phyloP scores from a whole-genome alignment of 2,329 filamentous ascomycete genomes.

The Sporothrix brasiliensis region DNA sequence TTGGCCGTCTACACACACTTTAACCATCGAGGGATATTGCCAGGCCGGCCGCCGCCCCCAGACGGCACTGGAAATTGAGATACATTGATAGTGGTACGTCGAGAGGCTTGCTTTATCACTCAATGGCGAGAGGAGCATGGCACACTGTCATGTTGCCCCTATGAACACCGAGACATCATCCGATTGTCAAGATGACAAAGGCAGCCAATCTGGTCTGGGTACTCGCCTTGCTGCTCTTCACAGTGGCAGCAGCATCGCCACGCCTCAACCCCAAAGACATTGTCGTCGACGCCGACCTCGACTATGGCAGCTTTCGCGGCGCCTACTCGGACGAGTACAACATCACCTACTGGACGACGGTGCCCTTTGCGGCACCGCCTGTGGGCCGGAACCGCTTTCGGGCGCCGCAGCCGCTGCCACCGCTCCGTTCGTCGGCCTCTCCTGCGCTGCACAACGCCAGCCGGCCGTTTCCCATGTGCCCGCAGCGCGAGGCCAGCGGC shows the following conservation, averaged over 20 bases:
- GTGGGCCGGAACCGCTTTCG: conserved; percentile 61
- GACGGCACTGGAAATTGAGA: no score
- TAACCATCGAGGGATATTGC: no score
- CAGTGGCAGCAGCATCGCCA: background rate
- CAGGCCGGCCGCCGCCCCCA: no score
- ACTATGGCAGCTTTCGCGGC: conserved; percentile 58
- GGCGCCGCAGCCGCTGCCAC: conserved; percentile 58
- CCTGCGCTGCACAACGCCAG: conserved; percentile 53
- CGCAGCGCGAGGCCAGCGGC: conserved; percentile 56
- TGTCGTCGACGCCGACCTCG: conserved; percentile 39
- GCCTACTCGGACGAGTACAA: conserved; percentile 57
- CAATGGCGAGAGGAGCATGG: no score
- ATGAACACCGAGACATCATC: no score
- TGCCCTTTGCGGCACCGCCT: conserved; percentile 64
- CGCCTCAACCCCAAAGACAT: background rate
- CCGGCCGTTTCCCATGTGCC: conserved; percentile 60
- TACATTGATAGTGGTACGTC: no score
- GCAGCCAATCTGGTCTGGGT: background rate
- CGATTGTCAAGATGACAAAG: no score
- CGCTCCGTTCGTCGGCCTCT: no score
- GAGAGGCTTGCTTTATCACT: no score
- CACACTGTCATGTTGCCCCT: no score
- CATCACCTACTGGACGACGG: conserved; percentile 62
- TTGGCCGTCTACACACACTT: no score
- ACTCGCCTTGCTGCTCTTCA: background rate